A percentile compares a stretch with the other conserved stretches of the same genome.
Conservation (phyloP, 805 yeast genomes). For the Schizosaccharomyces pombe region DNA sequence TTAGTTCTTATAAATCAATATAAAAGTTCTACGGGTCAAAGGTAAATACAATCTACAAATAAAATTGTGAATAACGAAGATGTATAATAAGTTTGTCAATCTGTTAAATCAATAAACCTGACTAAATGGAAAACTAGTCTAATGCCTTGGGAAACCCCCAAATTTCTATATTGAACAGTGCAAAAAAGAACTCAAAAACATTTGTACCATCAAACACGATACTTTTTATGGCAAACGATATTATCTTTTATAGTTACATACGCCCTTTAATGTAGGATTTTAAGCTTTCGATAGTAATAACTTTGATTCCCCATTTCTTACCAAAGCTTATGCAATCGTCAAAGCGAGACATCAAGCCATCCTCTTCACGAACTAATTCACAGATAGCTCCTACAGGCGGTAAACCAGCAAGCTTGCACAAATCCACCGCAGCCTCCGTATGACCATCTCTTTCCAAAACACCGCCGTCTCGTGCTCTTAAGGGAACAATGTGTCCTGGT, state of each 20-base stretch:
- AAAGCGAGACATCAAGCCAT: slow-evolving; percentile 86
- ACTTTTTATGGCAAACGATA: neutral
- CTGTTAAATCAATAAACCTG: too few relatives aligned
- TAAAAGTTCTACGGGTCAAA: too few relatives aligned
- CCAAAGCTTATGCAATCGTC: slow-evolving; percentile 63
- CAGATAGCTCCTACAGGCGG: slow-evolving; percentile 80
- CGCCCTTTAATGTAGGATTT: slow-evolving; percentile 24
- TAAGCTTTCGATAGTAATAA: slow-evolving; percentile 58
- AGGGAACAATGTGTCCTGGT: slow-evolving; percentile 89
- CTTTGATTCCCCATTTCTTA: slow-evolving; percentile 33
- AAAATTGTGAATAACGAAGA: too few relatives aligned
- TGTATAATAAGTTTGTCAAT: too few relatives aligned
- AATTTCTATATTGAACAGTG: too few relatives aligned
- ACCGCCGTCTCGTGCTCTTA: slow-evolving; percentile 74
- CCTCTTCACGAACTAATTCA: slow-evolving; percentile 78
- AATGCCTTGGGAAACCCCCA: too few relatives aligned
- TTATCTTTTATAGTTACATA: neutral
- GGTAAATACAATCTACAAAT: too few relatives aligned
- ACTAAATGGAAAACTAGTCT: too few relatives aligned
- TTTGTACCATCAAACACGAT: neutral
- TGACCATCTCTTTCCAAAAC: slow-evolving; percentile 71
- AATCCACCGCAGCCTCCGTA: slow-evolving; percentile 89
- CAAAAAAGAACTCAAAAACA: too few relatives aligned
- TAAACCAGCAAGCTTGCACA: slow-evolving; percentile 52
- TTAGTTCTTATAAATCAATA: too few relatives aligned